phyloP scores from a whole-genome alignment of 1,284 basidiomycete genomes.

The Ceratobasidium sp. region DNA sequence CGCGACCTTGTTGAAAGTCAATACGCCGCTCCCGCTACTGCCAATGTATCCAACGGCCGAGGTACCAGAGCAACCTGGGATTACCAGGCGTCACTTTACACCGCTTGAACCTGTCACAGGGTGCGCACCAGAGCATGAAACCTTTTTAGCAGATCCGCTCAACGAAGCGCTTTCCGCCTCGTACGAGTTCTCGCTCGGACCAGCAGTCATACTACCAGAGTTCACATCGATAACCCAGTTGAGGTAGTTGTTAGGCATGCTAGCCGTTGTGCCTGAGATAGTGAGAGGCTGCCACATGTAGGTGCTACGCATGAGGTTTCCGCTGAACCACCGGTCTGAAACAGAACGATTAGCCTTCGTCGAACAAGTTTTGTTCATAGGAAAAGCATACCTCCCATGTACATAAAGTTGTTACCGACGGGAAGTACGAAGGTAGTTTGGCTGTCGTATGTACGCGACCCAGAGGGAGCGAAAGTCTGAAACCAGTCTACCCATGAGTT shows the following conservation, averaged over 20 bases:
- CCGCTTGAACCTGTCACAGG: neutral
- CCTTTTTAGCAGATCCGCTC: slow-evolving; percentile 15
- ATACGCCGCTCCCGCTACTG: slow-evolving; percentile 32
- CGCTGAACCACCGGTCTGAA: slow-evolving; percentile 49
- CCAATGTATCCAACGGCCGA: slow-evolving; percentile 47
- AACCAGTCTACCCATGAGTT: neutral
- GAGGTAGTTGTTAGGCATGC: slow-evolving; percentile 47
- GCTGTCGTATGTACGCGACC: slow-evolving; percentile 47
- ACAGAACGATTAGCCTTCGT: neutral
- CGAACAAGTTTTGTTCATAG: no score
- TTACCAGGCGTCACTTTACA: neutral
- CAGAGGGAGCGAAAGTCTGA: slow-evolving; percentile 48
- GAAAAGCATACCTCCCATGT: slow-evolving; percentile 47
- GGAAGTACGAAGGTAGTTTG: slow-evolving; percentile 49
- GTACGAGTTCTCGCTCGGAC: slow-evolving; percentile 47
- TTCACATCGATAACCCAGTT: slow-evolving; percentile 49
- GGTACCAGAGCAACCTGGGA: slow-evolving; percentile 46
- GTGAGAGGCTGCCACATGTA: slow-evolving; percentile 49
- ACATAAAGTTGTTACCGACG: slow-evolving; percentile 49
- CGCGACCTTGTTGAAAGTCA: slow-evolving; percentile 43
- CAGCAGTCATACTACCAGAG: slow-evolving; percentile 39
- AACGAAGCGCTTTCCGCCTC: slow-evolving; percentile 47
- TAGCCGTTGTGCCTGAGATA: slow-evolving; percentile 47
- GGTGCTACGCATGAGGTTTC: slow-evolving; percentile 47
- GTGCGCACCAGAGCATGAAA: slow-evolving; percentile 15